Evolutionary conservation across 202 grass and related monocot species (phyloP).

Genomic region (Musa balbisiana): DNA sequence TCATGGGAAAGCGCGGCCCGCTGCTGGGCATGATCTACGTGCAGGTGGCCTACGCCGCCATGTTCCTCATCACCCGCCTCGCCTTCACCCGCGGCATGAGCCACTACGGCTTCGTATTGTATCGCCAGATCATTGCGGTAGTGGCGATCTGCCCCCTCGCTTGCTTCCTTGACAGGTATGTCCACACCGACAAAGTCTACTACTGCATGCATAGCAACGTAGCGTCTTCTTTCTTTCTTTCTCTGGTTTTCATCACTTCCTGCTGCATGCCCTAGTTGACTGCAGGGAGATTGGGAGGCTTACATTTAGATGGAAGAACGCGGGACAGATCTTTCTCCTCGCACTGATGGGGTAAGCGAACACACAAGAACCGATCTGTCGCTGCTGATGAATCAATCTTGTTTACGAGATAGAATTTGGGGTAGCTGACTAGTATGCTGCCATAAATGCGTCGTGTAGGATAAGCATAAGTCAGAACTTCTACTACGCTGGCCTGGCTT

Average conservation of each 20-base stretch:
- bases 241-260: background rate
- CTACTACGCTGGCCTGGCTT: slow-evolving; percentile 15
- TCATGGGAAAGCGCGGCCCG: background rate
- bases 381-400: too few species aligned
- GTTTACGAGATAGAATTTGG: too few species aligned
- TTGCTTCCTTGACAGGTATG: background rate
- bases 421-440: background rate
- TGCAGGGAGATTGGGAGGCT: background rate
- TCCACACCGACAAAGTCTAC: too few species aligned
- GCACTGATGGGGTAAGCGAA: background rate
- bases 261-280: background rate
- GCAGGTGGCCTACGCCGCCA: background rate
- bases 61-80: slow-evolving; percentile 10
- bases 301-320: background rate
- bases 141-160: slow-evolving; percentile 1
- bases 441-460: background rate
- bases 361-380: background rate
- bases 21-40: background rate
- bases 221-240: background rate
- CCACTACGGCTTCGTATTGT: slow-evolving; percentile 10
- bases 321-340: slow-evolving; percentile 1
- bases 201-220: background rate
- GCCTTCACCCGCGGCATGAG: slow-evolving; percentile 7
- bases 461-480: background rate
- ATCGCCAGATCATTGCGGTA: background rate